These are phyloP conservation scores for Arthroderma uncinatum DNA, from an alignment of 2,329 filamentous ascomycete genomes.

Conservation along the genomic window DNA sequence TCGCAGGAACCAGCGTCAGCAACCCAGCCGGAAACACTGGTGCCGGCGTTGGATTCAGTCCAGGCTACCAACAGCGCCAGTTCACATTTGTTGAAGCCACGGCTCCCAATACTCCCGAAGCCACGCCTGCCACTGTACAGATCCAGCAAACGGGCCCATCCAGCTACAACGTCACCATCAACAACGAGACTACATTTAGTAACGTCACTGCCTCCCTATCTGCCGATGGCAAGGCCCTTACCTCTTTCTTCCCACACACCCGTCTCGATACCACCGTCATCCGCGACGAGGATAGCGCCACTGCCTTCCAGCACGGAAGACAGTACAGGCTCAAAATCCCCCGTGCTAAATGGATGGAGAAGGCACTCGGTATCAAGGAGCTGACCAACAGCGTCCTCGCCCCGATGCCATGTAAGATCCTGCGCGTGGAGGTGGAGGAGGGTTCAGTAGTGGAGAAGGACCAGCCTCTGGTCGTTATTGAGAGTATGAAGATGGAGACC, in stretches of 20 bases:
- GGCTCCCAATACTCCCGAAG: slow-evolving; percentile 32
- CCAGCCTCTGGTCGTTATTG: slow-evolving; percentile 76
- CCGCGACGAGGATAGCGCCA: slow-evolving; percentile 40
- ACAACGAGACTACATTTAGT: slow-evolving; percentile 35
- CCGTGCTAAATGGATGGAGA: slow-evolving; percentile 68
- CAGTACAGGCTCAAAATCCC: slow-evolving; percentile 47
- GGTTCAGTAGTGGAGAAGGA: slow-evolving; percentile 77
- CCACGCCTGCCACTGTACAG: slow-evolving; percentile 35
- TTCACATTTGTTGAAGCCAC: slow-evolving; percentile 44
- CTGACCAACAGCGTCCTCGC: slow-evolving; percentile 71
- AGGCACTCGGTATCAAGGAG: slow-evolving; percentile 75
- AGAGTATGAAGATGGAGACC: slow-evolving; percentile 87
- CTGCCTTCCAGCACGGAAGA: slow-evolving; percentile 61
- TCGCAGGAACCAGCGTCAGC: slow-evolving; percentile 32
- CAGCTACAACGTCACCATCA: slow-evolving; percentile 41
- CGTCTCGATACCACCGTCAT: slow-evolving; percentile 72
- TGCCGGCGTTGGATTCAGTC: slow-evolving; percentile 46
- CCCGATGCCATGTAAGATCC: slow-evolving; percentile 94
- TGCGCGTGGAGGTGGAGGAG: slow-evolving; percentile 76
- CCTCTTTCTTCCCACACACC: slow-evolving; percentile 70
- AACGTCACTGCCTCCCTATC: slow-evolving; percentile 26
- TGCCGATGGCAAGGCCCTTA: slow-evolving; percentile 42
- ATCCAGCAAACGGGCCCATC: slow-evolving; percentile 42
- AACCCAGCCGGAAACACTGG: slow-evolving; percentile 23
- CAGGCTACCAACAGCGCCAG: slow-evolving; percentile 52